These are phyloP conservation scores for Pistacia vera DNA, from an alignment of 345 rosid genomes.

Conservation along the genomic window DNA sequence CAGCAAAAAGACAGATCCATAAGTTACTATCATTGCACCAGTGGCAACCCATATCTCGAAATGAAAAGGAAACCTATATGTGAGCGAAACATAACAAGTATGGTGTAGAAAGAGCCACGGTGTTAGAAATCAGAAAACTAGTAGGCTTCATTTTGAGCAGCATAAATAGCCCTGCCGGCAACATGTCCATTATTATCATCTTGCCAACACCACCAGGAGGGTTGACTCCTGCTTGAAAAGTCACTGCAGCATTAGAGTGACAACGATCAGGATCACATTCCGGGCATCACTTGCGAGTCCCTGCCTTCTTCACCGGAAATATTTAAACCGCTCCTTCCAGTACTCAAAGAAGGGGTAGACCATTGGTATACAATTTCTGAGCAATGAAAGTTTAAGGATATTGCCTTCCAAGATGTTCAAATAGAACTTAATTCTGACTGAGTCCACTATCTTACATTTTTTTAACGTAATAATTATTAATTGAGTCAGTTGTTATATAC, in stretches of 20 bases:
- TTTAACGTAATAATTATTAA: too few relatives aligned
- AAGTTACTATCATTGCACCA: slow-evolving; percentile 24
- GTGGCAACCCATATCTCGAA: slow-evolving; percentile 24
- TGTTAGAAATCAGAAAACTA: slow-evolving; percentile 33
- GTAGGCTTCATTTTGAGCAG: slow-evolving; percentile 12
- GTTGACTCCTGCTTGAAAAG: slow-evolving; percentile 28
- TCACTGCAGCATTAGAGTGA: slow-evolving; percentile 16
- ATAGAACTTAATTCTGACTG: too few relatives aligned
- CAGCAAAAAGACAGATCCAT: slow-evolving; percentile 25
- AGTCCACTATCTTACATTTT: too few relatives aligned
- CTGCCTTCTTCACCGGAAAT: slow-evolving; percentile 3
- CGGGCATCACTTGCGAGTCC: slow-evolving; percentile 19
- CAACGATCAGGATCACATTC: slow-evolving; percentile 12
- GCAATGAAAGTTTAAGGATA: not conserved
- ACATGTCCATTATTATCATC: not conserved
- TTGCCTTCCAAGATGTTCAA: not conserved
- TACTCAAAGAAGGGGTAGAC: not conserved
- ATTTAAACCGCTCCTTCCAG: slow-evolving; percentile 18
- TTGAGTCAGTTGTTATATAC: too few relatives aligned
- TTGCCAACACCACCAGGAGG: slow-evolving; percentile 34
- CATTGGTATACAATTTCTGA: not conserved
- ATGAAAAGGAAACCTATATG: slow-evolving; percentile 28
- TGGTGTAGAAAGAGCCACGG: slow-evolving; percentile 16
- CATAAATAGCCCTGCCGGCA: slow-evolving; percentile 17
- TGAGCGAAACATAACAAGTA: slow-evolving; percentile 19